These are phyloP conservation scores for Sporothrix mexicana DNA, from an alignment of 2,329 filamentous ascomycete species.

Conservation along the genomic window DNA sequence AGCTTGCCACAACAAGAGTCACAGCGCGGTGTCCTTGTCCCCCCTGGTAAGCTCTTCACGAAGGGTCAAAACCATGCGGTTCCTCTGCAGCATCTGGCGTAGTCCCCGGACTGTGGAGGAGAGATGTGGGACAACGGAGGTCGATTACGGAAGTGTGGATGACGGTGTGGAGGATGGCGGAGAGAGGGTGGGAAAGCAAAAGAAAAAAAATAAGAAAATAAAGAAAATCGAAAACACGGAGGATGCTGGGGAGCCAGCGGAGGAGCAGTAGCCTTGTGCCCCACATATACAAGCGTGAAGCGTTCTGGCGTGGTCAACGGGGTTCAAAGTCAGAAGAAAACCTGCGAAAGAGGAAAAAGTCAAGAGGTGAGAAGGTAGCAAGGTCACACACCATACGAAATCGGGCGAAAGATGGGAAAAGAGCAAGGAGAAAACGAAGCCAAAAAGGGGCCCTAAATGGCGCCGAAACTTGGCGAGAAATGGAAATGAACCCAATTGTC, in stretches of 20 bases:
- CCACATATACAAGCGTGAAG: neutral
- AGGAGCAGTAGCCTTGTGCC: slow-evolving; percentile 13
- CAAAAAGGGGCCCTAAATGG: neutral
- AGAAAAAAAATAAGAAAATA: slow-evolving; percentile 2
- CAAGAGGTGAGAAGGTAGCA: neutral
- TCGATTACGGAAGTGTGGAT: neutral
- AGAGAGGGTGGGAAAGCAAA: neutral
- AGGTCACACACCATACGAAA: neutral
- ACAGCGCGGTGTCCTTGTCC: slow-evolving; percentile 8
- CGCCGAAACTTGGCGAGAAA: slow-evolving; percentile 1
- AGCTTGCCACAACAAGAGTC: slow-evolving; percentile 7
- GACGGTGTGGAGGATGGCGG: neutral
- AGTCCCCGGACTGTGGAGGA: slow-evolving; percentile 21
- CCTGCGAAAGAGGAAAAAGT: slow-evolving; percentile 6
- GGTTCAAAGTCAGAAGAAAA: neutral
- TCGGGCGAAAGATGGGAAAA: slow-evolving; percentile 1
- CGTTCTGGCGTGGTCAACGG: too few relatives aligned
- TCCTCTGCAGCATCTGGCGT: slow-evolving; percentile 11
- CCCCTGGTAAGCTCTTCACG: neutral
- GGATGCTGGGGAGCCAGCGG: slow-evolving; percentile 14
- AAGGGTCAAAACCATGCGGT: neutral
- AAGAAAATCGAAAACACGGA: neutral
- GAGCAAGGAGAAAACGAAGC: neutral
- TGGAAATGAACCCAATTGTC: neutral
- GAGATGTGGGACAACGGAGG: slow-evolving; percentile 19